Evolutionary conservation across 2,329 filamentous ascomycete genomes (phyloP), one percentile per base, ranked within the genome.

Genomic region (Trematosphaeria pertusa): DNA sequence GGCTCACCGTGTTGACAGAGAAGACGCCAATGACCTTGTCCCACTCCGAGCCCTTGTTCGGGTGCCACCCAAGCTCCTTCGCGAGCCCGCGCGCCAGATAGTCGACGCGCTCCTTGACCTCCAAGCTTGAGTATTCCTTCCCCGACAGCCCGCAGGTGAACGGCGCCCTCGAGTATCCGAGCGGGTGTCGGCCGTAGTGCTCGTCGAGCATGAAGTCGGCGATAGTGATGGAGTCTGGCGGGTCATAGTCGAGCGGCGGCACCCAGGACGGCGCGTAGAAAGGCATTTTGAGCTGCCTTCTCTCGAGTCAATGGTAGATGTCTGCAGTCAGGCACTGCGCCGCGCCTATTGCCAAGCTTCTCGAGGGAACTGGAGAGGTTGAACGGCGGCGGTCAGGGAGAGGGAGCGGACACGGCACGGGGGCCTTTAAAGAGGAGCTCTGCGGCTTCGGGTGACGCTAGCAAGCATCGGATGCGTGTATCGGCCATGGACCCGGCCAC

Each of bases 11-110:
- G 67, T 95, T 95, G 48, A 91, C 72, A n/a, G 87, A 86, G 73
- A 89, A 95, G 20, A 92, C 76, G 4, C 79, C 87, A 37, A 90
- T 76, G 18, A 92, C 87, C 69, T 91, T 91, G 62, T 94, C 89
- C 87, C 87, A 94, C 67, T 92, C 88, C 0, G 83, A 83, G 10
- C 87, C 89, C 46, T 84, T 70, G 56, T 89, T 86, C 6, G 87
- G 84, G 35, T 80, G 70, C 80, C 89, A 91, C 33, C 83, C 85
- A 48, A 94, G 80, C 53, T 89, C 84, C 65, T 88, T 85, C 31
- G 82, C 81, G 24, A 95, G 74, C 17, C 82, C 86, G 47, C 87
- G 81, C 12, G 89, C 81, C 17, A 94, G 78, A 42, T 75, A 78
- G 20, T 90, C 85, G 8, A 88, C 81, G 17, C 88, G 81, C 46